A percentile compares a stretch with the other conserved stretches of the same genome.
Evolutionary conservation across 1,284 basidiomycete species (phyloP).

Genomic region (Pterulicium gracile): DNA sequence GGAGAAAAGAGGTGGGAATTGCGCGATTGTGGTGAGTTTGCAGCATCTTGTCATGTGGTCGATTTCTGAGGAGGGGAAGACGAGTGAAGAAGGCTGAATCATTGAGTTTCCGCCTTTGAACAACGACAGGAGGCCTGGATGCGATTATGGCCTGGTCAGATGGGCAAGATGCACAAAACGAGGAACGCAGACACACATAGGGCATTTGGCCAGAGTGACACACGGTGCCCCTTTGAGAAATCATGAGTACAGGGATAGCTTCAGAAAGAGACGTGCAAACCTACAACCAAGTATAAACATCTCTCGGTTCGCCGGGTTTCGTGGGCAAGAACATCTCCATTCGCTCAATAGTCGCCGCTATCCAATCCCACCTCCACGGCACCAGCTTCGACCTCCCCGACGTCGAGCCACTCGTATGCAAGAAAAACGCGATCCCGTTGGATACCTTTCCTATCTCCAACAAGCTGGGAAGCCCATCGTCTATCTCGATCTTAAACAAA

Average conservation of each 20-base stretch:
- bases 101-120: not conserved
- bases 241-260: not conserved
- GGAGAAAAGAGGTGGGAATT: not conserved
- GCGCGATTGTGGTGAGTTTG: not conserved
- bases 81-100: not conserved
- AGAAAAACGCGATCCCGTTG: too few species aligned
- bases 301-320: too few species aligned
- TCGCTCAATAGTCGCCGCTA: too few species aligned
- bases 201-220: not conserved
- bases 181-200: not conserved
- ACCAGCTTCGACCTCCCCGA: too few species aligned
- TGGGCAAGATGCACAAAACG: not conserved
- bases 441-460: too few species aligned
- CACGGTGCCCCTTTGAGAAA: not conserved
- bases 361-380: too few species aligned
- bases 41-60: not conserved
- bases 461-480: too few species aligned
- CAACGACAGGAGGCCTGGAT: not conserved
- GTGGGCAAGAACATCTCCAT: too few species aligned
- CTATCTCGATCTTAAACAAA: too few species aligned
- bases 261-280: not conserved
- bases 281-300: not conserved
- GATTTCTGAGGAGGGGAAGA: not conserved
- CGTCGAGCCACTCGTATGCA: too few species aligned
- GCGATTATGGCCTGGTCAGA: not conserved